Evolutionary conservation across 192 early-diverging fungal species (phyloP).

Genomic region (Backusella circina): DNA sequence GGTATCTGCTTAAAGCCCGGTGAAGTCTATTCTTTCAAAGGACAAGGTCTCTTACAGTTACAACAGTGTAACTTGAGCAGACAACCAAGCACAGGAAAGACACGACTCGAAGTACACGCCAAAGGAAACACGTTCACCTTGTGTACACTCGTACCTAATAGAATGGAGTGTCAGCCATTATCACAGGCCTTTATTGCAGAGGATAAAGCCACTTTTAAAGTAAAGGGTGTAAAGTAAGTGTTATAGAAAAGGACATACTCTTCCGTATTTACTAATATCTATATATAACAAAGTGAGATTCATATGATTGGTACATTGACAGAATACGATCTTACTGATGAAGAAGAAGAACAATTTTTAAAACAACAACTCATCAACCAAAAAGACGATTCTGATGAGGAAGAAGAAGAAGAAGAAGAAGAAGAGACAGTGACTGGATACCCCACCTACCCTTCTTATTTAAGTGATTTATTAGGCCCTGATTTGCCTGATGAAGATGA

Average conservation of each 20-base stretch:
- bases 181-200: background rate
- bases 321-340: background rate
- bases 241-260: background rate
- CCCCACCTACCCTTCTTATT: background rate
- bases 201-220: conserved; percentile 6
- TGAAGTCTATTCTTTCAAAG: background rate
- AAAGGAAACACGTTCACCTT: background rate
- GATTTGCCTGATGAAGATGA: conserved; percentile 2
- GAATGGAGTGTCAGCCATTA: background rate
- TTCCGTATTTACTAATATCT: background rate
- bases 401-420: background rate
- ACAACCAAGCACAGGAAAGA: background rate
- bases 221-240: conserved; percentile 11
- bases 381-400: background rate
- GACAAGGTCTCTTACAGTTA: background rate
- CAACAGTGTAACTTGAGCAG: background rate
- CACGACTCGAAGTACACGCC: background rate
- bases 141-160: background rate
- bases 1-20: background rate
- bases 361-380: too few relatives aligned
- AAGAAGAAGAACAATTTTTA: background rate
- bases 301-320: background rate
- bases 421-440: background rate
- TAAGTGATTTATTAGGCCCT: conserved; percentile 3
- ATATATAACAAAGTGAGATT: background rate